Evolutionary conservation across 805 yeast species (phyloP).

Genomic region (Saturnispora mendoncae): DNA sequence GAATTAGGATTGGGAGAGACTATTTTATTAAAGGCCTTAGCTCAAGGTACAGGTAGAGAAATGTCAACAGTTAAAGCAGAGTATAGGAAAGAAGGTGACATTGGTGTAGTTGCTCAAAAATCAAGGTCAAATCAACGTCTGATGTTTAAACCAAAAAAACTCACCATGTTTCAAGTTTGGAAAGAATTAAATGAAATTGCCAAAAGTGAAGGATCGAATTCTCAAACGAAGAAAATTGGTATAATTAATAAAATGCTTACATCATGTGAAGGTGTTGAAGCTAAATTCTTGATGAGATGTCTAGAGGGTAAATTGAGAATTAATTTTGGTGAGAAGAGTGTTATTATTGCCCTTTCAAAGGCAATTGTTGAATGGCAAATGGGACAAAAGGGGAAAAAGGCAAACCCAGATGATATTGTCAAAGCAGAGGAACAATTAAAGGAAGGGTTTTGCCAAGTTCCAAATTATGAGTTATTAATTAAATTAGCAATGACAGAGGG

Average conservation of each 20-base stretch:
- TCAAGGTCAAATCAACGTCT: slow-evolving; percentile 82
- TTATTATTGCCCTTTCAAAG: slow-evolving; percentile 73
- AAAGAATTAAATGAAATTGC: slow-evolving; percentile 71
- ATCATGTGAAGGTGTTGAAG: slow-evolving; percentile 78
- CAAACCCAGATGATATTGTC: slow-evolving; percentile 37
- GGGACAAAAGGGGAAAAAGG: slow-evolving; percentile 21
- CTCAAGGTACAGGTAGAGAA: slow-evolving; percentile 83
- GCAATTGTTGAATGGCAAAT: slow-evolving; percentile 64
- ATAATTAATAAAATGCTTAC: slow-evolving; percentile 78
- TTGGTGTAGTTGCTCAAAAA: slow-evolving; percentile 79
- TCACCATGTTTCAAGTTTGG: slow-evolving; percentile 69
- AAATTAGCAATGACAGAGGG: slow-evolving; percentile 60
- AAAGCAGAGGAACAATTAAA: slow-evolving; percentile 71
- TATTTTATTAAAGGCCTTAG: slow-evolving; percentile 74
- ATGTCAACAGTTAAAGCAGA: slow-evolving; percentile 61
- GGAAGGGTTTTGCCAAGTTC: slow-evolving; percentile 83
- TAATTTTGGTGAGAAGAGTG: slow-evolving; percentile 91
- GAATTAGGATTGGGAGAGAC: slow-evolving; percentile 94
- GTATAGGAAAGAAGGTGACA: slow-evolving; percentile 75
- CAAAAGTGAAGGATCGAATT: slow-evolving; percentile 63
- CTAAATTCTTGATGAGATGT: slow-evolving; percentile 83
- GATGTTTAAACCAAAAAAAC: slow-evolving; percentile 84
- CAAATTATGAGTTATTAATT: slow-evolving; percentile 79
- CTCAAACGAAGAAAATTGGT: slow-evolving; percentile 70
- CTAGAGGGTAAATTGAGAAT: slow-evolving; percentile 89